A percentile compares a stretch with the other conserved stretches of the same genome.
Conservation (phyloP, 176 grass and related monocot species). For the Paspalum notatum region DNA sequence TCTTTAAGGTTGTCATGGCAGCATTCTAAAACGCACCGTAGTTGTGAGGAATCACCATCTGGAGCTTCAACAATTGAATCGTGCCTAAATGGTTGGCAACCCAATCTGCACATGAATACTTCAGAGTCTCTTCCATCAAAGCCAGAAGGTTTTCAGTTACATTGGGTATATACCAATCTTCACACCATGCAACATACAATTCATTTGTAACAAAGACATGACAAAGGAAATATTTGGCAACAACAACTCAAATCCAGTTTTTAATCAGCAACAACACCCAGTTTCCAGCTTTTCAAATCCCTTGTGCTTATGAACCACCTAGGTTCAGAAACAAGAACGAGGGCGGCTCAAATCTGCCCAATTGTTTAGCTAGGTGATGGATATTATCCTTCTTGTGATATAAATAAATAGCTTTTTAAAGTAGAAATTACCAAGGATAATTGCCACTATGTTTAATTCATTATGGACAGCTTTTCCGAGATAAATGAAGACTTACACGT, state of each 20-base stretch:
- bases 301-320: background rate
- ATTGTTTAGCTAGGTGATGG: background rate
- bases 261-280: background rate
- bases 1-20: constrained; percentile 21
- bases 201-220: background rate
- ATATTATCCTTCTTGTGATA: background rate
- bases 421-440: background rate
- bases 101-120: background rate
- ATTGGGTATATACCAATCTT: background rate
- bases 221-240: background rate
- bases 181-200: background rate
- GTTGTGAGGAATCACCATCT: background rate
- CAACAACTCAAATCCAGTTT: background rate
- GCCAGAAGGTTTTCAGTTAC: background rate
- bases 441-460: background rate
- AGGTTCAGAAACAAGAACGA: background rate
- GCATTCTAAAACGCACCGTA: background rate
- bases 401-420: background rate
- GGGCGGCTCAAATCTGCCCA: background rate
- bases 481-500: constrained; percentile 28
- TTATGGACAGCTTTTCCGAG: background rate
- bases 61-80: constrained; percentile 6
- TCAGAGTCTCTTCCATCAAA: background rate
- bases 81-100: background rate
- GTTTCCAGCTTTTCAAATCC: background rate